Evolutionary conservation across 495 filamentous ascomycete species (phyloP), one percentile per base, ranked within the genome.

Genomic region (Penicillium arizonense): DNA sequence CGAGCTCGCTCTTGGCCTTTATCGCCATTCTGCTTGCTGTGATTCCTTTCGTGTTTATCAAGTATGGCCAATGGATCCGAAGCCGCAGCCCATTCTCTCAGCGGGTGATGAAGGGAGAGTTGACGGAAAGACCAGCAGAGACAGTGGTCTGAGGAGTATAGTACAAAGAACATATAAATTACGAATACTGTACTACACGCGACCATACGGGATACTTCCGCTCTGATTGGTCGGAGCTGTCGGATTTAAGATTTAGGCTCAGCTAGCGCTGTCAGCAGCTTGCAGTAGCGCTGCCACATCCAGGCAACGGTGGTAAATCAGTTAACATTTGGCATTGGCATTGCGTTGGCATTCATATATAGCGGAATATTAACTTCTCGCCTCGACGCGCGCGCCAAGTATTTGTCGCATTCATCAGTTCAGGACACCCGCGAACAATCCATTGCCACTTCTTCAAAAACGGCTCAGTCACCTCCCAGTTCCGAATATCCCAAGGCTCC

Each of bases 401-500:
- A 62, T 82, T 82, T 7, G 79, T 82, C 3, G 72, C 61, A 40
- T 68, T 63, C 50, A 81, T 59, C 48, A 81, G 48, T 39, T 73
- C 69, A 5, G 66, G 61, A 66, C 78, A 82, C 16, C 77, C 79
- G n/a, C 71, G 59, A 8, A 83, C 55, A 16, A 81, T 55, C 65
- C 76, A 82, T 2, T 72, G 64, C 76, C 77, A 82, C 24, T 78
- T 79, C 48, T 66, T 68, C 23, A 76, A 42, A 56, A 82, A 82
- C 0, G 62, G 55, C 55, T 79, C 76, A 0, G 70, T 76, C 13
- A 82, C 56, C 56, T 82, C 78, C 78, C 78, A 82, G 28, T 68
- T 75, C 3, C 55, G 54, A 32, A 69, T 65, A 54, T 72, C 67
- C 67, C 74, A 73, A 0, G 78, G 75, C 33, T 80, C 74, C 8